These are phyloP conservation scores for Alternaria tenuissima DNA, from an alignment of 2,329 filamentous ascomycete genomes.

Conservation along the genomic window DNA sequence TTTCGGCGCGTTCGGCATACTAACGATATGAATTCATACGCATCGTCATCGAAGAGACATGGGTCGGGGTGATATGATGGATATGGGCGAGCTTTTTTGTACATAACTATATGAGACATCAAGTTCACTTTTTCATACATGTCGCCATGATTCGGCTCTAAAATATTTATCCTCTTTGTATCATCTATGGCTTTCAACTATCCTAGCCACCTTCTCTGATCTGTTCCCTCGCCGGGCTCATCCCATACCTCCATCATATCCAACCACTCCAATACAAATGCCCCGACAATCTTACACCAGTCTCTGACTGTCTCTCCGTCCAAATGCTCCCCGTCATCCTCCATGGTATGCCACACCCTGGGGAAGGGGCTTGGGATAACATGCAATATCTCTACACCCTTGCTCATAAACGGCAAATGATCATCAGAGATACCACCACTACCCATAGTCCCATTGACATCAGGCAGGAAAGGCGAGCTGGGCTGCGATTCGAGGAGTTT, in stretches of 20 bases:
- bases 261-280: slow-evolving; percentile 91
- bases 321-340: slow-evolving; percentile 84
- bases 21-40: slow-evolving; percentile 15
- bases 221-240: slow-evolving; percentile 17
- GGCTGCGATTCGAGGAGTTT: slow-evolving; percentile 70
- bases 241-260: slow-evolving; percentile 69
- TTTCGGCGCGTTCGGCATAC: slow-evolving; percentile 14
- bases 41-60: slow-evolving; percentile 16
- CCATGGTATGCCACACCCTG: slow-evolving; percentile 81
- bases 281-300: slow-evolving; percentile 85
- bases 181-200: not conserved
- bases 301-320: slow-evolving; percentile 82
- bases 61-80: slow-evolving; percentile 12
- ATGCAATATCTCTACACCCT: slow-evolving; percentile 89
- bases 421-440: slow-evolving; percentile 76
- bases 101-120: slow-evolving; percentile 19
- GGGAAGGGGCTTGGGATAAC: slow-evolving; percentile 88
- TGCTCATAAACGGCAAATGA: slow-evolving; percentile 86
- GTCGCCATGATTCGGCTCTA: not conserved
- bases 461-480: slow-evolving; percentile 57
- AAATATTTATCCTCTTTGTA: not conserved
- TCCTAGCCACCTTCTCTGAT: not conserved
- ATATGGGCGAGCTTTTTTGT: slow-evolving; percentile 18
- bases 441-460: slow-evolving; percentile 47
- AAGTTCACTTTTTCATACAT: not conserved